Base-by-base conservation (phyloP, 2,329 filamentous ascomycete species). In the Hypoxylon sp. region DNA sequence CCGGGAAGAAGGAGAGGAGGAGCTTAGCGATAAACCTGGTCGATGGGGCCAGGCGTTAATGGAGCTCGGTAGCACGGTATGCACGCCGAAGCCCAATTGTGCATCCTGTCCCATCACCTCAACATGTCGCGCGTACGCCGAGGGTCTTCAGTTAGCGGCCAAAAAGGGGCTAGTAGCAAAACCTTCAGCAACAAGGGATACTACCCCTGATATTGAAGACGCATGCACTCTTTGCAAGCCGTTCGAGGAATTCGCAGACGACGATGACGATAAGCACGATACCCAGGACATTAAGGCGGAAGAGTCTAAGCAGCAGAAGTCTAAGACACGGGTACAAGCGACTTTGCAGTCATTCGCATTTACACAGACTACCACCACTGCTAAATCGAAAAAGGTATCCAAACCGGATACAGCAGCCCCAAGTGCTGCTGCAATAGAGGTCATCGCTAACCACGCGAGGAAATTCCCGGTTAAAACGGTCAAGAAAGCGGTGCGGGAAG, bases 41-140 rank as follows among this genome's bases (percentile, higher is more conserved):
- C 78, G 84, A 66, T 90, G 88, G 88, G 89, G 89, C 0, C 88
- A 91, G 74, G 88, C 86, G 0, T 77, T 91, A 27, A 91, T 91
- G 88, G 88, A 91, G 73, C 80, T 91, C 3, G 88, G 88, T 2
- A 89, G 87, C 68, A 91, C 88, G 0, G 75, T 90, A 1, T 91
- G 88, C 71, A 84, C 83, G 6, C 88, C 88, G 0, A 86, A 86
- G 70, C 88, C 88, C 1, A 84, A 86, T 55, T 91, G 88, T 70
- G 76, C 76, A 2, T 72, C 73, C 1, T 88, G 87, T 60, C 87
- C 87, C 0, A 80, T 88, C 51, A 84, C 79, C 0, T 75, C 77
- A 2, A 87, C 84, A 0, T 88, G 87, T 67, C 83, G 84, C 4
- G 85, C 81, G 0, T 88, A 85, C 70, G 73, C 73, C 2, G 87